Evolutionary conservation across 345 rosid genomes (phyloP), one percentile per base, ranked within the genome.

Genomic region (Trapa bicornis): DNA sequence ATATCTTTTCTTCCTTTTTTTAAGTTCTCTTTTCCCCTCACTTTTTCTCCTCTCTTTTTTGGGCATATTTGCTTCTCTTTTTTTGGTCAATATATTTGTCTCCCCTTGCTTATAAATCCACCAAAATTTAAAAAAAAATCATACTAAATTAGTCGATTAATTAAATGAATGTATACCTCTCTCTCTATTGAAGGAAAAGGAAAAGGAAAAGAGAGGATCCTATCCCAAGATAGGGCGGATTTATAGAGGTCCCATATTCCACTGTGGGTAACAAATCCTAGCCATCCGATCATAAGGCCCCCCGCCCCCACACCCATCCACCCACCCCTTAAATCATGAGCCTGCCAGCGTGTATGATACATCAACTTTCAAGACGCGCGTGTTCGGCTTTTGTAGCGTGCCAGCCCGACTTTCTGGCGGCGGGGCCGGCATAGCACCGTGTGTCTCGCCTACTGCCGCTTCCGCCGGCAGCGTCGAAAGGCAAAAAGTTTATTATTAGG

Each of bases 321-420:
- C 35, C 61, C 0, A 1, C 29, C 9, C 37, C 37, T 16, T 57
- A 22, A 22, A 57, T 57, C 61, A 57, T 57, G 61, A 57, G 61
- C 57, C 57, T 16, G 57, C 57, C 57, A 52, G 57, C 57, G 57
- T 52, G 57, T 16, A 52, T 2, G 57, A 15, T 41, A 41, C 2
- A 41, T 41, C 43, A 4, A 41, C 43, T 41, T 41, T 37, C 47
- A 64, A 38, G 47, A 29, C 66, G 32, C 66, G 43, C 47, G 66
- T 37, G 47, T 15, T 37, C 17, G 61, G 61, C 43, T 64, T 64
- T 64, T 37, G 66, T 12, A 64, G 47, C 66, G 67, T 64, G 67
- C 47, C 67, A n/a, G 22, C n/a, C 43, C 65, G 13, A 6, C 38
- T 11, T 22, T 10, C 22, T 37, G 65, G 65, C 39, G 48, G 67